Percentiles rank a stretch among this genome's conserved stretches.
Evolutionary conservation across 2,329 filamentous ascomycete genomes (phyloP).

Genomic region (Teratosphaeria zuluensis): DNA sequence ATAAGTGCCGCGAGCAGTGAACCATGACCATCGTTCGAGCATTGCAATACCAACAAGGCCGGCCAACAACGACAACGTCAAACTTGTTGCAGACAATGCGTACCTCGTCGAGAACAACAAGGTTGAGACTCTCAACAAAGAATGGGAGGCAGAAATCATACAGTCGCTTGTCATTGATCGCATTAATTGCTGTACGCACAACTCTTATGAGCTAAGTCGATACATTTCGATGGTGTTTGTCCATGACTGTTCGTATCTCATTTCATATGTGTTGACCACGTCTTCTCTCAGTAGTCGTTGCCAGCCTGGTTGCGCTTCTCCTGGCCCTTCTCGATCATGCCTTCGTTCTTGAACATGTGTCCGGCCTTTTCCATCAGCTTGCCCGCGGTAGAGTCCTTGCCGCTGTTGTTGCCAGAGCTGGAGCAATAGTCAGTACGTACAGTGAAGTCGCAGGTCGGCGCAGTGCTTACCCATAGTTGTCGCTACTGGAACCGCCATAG

Average conservation of each 20-base stretch:
- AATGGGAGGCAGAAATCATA: neutral
- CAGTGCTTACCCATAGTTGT: conserved; percentile 1
- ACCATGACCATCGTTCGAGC: too few relatives aligned
- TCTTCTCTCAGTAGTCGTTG: neutral
- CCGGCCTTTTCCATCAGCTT: conserved; percentile 53
- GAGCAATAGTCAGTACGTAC: neutral
- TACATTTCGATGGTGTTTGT: neutral
- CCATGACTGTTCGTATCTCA: neutral
- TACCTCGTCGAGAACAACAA: neutral
- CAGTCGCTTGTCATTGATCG: neutral
- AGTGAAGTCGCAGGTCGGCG: too few relatives aligned
- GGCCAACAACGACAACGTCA: too few relatives aligned
- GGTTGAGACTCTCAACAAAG: neutral
- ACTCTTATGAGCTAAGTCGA: neutral
- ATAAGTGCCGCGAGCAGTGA: too few relatives aligned
- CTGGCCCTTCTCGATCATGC: conserved; percentile 40
- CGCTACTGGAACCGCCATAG: neutral
- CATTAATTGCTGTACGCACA: neutral
- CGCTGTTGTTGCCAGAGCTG: conserved; percentile 2
- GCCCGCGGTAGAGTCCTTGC: conserved; percentile 39
- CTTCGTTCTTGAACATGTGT: conserved; percentile 38
- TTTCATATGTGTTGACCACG: neutral
- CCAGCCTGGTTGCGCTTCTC: conserved; percentile 37
- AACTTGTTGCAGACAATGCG: too few relatives aligned
- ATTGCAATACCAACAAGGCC: too few relatives aligned